Evolutionary conservation across 495 filamentous ascomycete species (phyloP).

Genomic region (Podospora pseudocomata): DNA sequence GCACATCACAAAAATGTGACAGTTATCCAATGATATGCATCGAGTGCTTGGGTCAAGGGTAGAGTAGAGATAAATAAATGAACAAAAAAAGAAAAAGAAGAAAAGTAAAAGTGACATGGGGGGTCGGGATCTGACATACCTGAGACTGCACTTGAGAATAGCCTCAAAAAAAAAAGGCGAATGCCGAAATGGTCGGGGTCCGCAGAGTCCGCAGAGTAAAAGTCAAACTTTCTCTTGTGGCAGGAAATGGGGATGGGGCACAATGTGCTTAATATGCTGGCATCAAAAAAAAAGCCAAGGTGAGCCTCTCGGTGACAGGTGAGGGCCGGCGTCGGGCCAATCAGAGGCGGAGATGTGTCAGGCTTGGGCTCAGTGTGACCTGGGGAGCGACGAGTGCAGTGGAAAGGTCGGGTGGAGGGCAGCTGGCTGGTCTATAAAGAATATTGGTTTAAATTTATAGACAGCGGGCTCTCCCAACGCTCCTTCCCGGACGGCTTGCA

Average conservation of each 20-base stretch:
- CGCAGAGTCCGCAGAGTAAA: background rate
- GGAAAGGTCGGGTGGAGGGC: slow-evolving; percentile 39
- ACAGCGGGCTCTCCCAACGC: slow-evolving; percentile 34
- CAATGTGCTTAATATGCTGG: background rate
- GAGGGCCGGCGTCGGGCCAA: slow-evolving; percentile 9
- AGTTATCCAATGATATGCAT: background rate
- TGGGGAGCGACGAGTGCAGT: slow-evolving; percentile 25
- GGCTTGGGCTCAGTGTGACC: slow-evolving; percentile 11
- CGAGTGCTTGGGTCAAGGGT: background rate
- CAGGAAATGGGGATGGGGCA: background rate
- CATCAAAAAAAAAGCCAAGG: background rate
- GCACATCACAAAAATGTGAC: no score
- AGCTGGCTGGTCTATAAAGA: slow-evolving; percentile 37
- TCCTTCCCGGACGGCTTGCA: slow-evolving; percentile 24
- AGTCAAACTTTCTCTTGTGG: background rate
- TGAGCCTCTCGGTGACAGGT: slow-evolving; percentile 10
- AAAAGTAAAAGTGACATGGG: background rate
- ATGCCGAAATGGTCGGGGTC: background rate
- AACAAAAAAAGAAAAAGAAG: background rate
- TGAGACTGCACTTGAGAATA: background rate
- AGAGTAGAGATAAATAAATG: background rate
- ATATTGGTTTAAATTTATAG: slow-evolving; percentile 43
- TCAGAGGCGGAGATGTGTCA: background rate
- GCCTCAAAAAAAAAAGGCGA: background rate
- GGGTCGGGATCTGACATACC: background rate